Base-by-base conservation (phyloP, 2,329 filamentous ascomycete species). In the Aspergillus calidoustus region DNA sequence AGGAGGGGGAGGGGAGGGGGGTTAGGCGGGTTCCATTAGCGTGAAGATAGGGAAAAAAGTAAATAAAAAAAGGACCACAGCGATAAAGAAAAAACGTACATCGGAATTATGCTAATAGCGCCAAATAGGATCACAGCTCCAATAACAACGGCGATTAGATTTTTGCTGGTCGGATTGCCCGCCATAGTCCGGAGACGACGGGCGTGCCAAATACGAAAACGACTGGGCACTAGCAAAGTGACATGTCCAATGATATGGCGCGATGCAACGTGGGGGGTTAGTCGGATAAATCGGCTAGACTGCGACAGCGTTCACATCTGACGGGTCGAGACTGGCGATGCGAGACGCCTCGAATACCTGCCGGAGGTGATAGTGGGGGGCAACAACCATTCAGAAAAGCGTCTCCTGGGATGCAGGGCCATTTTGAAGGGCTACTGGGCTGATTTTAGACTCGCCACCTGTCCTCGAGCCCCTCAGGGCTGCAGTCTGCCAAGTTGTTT, bases 81-180 rank as follows among this genome's bases (percentile, higher is more conserved):
- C 25, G 25, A 28, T 28, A 34, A 57, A 54, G 19, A 17, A 13
- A 17, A 19, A 43, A 71, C 72, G 69, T 53, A 74, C 72, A 75
- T 66, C 19, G 72, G 72, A 49, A 74, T 51, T 31, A 69, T 31
- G 62, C 71, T 75, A 61, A 74, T 71, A 34, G 69, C 53, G 46
- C 61, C 66, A 57, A 75, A 72, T 38, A 73, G 56, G 22, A 68
- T 60, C 23, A 74, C 64, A 15, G 69, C 72, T 41, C 72, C 72
- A 65, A 73, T 67, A 52, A 74, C 66, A 48, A 75, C 67, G 25
- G 72, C 70, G 43, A 72, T 66, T 22, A 74, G 60, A 58, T 72
- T 69, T 31, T 64, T 66, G 54, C 62, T 59, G 22, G 70, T 65
- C 47, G 60, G 50, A 46, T 67, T 51, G 34, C 61, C 66, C 22